A percentile compares a stretch with the other conserved stretches of the same genome.
Evolutionary conservation across 495 filamentous ascomycete genomes (phyloP).

Genomic region (Daldinia caldariorum): DNA sequence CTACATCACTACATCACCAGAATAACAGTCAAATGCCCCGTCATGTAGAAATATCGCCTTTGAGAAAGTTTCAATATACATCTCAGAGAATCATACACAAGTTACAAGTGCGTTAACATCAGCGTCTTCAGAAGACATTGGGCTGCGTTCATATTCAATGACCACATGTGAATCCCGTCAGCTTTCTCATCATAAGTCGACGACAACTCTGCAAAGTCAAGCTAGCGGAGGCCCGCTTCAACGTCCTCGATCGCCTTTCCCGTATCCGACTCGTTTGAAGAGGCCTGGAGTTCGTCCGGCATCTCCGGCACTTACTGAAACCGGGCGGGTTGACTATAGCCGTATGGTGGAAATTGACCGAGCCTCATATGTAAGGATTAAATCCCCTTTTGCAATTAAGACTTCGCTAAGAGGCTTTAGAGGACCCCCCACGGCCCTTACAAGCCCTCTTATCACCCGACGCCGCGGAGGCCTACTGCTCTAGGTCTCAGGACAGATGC

Average conservation of each 20-base stretch:
- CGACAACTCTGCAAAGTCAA: conserved; percentile 58
- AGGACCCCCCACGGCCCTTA: conserved; percentile 55
- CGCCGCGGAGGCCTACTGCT: conserved; percentile 48
- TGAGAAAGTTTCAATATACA: conserved; percentile 61
- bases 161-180: conserved; percentile 63
- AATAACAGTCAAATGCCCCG: conserved; percentile 50
- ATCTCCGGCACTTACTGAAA: conserved; percentile 68
- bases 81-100: conserved; percentile 56
- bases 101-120: conserved; percentile 50
- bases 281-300: conserved; percentile 70
- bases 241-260: conserved; percentile 69
- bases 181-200: conserved; percentile 63
- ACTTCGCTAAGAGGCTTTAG: conserved; percentile 42
- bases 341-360: conserved; percentile 62
- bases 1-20: conserved; percentile 37
- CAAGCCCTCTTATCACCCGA: conserved; percentile 52
- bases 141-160: conserved; percentile 67
- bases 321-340: conserved; percentile 58
- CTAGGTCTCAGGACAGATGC: conserved; percentile 48
- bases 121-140: conserved; percentile 50
- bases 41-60: conserved; percentile 57
- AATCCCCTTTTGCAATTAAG: conserved; percentile 13
- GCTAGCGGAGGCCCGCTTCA: conserved; percentile 51
- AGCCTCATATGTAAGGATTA: conserved; percentile 52
- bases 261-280: conserved; percentile 71